Percentiles rank a stretch among this genome's conserved stretches.
phyloP scores from a whole-genome alignment of 2,329 filamentous ascomycete genomes.

The Aschersonia sp. region DNA sequence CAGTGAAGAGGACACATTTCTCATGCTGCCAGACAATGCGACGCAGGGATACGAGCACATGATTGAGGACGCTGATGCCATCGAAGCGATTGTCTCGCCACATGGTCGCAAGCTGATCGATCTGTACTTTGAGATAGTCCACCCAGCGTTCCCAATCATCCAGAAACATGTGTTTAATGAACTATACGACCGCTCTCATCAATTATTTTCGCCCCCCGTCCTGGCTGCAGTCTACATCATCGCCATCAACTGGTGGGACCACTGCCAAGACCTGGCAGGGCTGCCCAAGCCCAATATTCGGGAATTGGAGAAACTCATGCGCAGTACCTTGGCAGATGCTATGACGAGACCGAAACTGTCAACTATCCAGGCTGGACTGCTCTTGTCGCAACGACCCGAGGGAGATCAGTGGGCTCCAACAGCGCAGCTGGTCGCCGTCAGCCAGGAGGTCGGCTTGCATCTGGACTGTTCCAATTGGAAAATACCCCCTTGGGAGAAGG shows the following conservation, averaged over 20 bases:
- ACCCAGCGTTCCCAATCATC: constrained; percentile 69
- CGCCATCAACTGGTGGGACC: constrained; percentile 78
- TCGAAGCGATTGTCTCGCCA: constrained; percentile 62
- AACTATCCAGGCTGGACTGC: constrained; percentile 61
- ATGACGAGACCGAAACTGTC: constrained; percentile 73
- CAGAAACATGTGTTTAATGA: constrained; percentile 70
- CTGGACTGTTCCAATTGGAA: constrained; percentile 79
- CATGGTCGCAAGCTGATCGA: constrained; percentile 66
- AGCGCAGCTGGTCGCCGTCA: constrained; percentile 73
- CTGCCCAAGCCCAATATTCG: constrained; percentile 56
- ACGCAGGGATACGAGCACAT: constrained; percentile 61
- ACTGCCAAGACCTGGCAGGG: constrained; percentile 50
- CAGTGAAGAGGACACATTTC: constrained; percentile 63
- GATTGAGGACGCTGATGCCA: constrained; percentile 50
- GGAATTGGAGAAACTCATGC: constrained; percentile 59
- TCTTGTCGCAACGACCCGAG: constrained; percentile 61
- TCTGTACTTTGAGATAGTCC: constrained; percentile 68
- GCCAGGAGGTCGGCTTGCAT: constrained; percentile 77
- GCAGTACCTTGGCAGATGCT: constrained; percentile 57
- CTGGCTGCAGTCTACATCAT: constrained; percentile 73
- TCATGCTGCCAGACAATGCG: constrained; percentile 61
- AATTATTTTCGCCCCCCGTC: constrained; percentile 61
- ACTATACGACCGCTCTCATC: constrained; percentile 58
- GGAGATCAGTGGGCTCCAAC: constrained; percentile 75
- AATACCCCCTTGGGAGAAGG: constrained; percentile 77